Evolutionary conservation across 2,329 filamentous ascomycete species (phyloP).

Genomic region (Sporothrix euskadiensis): DNA sequence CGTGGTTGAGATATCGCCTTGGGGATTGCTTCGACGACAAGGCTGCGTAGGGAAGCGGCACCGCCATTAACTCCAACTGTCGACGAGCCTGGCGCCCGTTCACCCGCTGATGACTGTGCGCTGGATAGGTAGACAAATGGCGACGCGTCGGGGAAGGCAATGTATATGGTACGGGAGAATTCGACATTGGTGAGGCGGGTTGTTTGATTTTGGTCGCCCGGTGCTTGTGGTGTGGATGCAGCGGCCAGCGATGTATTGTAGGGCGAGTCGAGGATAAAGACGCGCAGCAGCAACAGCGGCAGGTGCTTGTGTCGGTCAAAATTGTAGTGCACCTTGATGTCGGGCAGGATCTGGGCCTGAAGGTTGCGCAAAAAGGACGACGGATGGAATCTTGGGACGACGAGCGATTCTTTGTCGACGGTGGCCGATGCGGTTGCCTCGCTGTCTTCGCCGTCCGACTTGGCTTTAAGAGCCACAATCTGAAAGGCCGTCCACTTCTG

Average conservation of each 20-base stretch:
- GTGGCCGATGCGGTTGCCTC: conserved; percentile 34
- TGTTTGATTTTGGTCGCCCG: conserved; percentile 30
- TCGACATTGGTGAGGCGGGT: conserved; percentile 52
- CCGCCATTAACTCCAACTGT: background rate
- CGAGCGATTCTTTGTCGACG: conserved; percentile 50
- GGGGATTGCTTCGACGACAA: conserved; percentile 77
- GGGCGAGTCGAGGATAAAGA: conserved; percentile 77
- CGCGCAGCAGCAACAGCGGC: conserved; percentile 72
- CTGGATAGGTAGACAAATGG: conserved; percentile 70
- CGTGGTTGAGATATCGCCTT: conserved; percentile 77
- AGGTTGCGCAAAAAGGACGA: conserved; percentile 77
- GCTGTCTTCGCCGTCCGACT: conserved; percentile 25
- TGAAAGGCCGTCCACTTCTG: conserved; percentile 66
- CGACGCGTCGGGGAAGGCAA: conserved; percentile 79
- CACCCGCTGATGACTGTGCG: conserved; percentile 39
- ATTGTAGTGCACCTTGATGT: conserved; percentile 82
- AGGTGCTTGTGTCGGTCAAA: conserved; percentile 69
- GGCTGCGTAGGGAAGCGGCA: conserved; percentile 62
- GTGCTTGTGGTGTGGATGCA: conserved; percentile 34
- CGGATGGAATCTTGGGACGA: conserved; percentile 73
- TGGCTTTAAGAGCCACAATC: conserved; percentile 54
- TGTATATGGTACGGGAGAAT: conserved; percentile 69
- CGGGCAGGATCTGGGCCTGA: conserved; percentile 70
- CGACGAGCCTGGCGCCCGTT: conserved; percentile 5
- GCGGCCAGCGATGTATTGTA: conserved; percentile 65